Percentiles rank a stretch among this genome's conserved stretches.
phyloP scores from a whole-genome alignment of 768 basidiomycete species.

The Sporobolomyces phaffii region DNA sequence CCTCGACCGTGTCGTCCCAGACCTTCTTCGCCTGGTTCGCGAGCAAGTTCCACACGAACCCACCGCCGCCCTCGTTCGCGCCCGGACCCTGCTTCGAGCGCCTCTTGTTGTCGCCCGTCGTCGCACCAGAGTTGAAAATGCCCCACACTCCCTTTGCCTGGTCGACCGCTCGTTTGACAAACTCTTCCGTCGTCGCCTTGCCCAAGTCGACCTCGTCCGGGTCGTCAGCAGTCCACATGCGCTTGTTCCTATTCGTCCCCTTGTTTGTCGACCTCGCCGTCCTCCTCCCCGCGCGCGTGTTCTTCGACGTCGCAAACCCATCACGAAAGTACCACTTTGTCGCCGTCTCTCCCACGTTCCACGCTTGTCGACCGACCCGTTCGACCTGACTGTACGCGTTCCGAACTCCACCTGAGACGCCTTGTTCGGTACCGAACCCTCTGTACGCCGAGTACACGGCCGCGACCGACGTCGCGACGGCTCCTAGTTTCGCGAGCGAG shows the following conservation, averaged over 20 bases:
- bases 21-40: conserved; percentile 19
- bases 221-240: conserved; percentile 16
- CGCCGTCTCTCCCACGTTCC: conserved; percentile 17
- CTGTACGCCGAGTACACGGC: conserved; percentile 14
- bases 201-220: conserved; percentile 10
- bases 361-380: conserved; percentile 1
- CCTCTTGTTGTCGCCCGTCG: not conserved
- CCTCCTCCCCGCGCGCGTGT: not conserved
- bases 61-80: not conserved
- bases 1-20: conserved; percentile 8
- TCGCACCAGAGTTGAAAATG: conserved; percentile 3
- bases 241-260: conserved; percentile 2
- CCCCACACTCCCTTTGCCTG: conserved; percentile 5
- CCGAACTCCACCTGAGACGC: conserved; percentile 9
- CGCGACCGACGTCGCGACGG: conserved; percentile 9
- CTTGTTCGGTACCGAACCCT: conserved; percentile 17
- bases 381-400: not conserved
- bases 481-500: conserved; percentile 33
- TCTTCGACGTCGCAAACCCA: not conserved
- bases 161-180: conserved; percentile 1
- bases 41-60: conserved; percentile 14
- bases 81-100: not conserved
- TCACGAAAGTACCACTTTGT: conserved; percentile 13
- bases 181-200: conserved; percentile 10
- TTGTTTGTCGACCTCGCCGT: not conserved